Base-by-base conservation (phyloP, 371 early-diverging fungal species). In the Lichtheimia corymbifera region DNA sequence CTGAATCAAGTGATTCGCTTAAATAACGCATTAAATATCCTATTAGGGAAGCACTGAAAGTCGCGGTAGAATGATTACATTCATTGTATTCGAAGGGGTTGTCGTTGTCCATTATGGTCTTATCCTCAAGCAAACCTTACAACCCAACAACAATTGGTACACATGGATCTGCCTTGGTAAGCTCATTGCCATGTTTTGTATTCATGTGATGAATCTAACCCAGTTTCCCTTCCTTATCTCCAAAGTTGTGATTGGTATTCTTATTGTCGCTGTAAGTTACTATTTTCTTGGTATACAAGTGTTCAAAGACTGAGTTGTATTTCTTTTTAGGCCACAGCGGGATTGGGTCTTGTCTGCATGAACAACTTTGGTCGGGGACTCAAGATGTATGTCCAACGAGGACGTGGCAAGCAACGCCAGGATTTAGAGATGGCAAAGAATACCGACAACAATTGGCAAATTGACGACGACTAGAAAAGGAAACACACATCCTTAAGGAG, bases 131-230 rank as follows among this genome's bases (percentile, higher is more conserved):
- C 70, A 80, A 50, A 77, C 75, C 2, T 63, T 80, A 42, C 61
- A 69, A 28, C 76, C 77, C 12, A 64, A 65, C 30, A 75, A 80
- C 28, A 70, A 68, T n/a, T 80, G 80, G 80, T 80, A 76, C 58
- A 74, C 75, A 3, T 80, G 77, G 81, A 80, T 76, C 50, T 66
- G 61, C 17, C 63, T 80, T 47, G 73, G 73, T 77, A 73, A 63
- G 65, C 45, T 24, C 17, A 17, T 54, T 4, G 3, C 54, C 43
- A 12, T 53, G 45, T 60, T 43, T 17, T n/a, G 3, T 44, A 15
- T 58, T 52, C 11, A 22, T 47, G 44, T 47, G 47, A 18, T 47
- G 17, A 22, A 7, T 47, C 47, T 18, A n/a, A 22, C 17, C 45
- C 45, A 5, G 5, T 45, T 18, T 45, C 4, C n/a, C n/a, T n/a